Base-by-base conservation (phyloP, 768 basidiomycete genomes). In the Ephemerocybe angulata region DNA sequence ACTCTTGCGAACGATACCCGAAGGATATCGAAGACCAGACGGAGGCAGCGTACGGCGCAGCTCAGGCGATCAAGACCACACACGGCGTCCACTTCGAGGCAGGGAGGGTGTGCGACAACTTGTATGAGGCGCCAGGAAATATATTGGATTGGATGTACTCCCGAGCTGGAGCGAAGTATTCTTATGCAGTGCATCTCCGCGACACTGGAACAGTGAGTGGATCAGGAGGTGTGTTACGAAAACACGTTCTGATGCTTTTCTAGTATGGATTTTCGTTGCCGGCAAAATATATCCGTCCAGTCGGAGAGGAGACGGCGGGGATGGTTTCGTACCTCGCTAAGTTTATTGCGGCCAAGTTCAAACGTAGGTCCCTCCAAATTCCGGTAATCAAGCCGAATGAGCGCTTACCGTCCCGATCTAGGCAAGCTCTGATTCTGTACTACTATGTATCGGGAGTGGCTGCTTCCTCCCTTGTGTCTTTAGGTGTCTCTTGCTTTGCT, bases 191-290 rank as follows among this genome's bases (percentile, higher is more conserved):
- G 1, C 71, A 72, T 49, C 57, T 72, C 27, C 57, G 71, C 27
- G 71, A 72, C 50, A 72, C 71, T 1, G 71, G 69, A 25, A 72
- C 67, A n/a, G 73, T 74, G 53, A 41, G 72, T 62, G 19, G 11
- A 30, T 38, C 29, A 46, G 11, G 35, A 49, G 33, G 29, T 28
- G 19, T 17, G 22, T 44, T 33, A 55, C 22, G 22, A 31, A n/a
- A 58, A 50, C 44, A 43, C 30, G 30, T 54, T 25, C 42, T 24
- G 40, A 31, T 22, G 21, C 6, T 46, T 29, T 53, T 28, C n/a
- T n/a, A 88, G 87, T 90, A 88, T 61, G 90, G 90, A 3, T 93
- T 90, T 71, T 70, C 86, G 6, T 72, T 93, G 2, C 91, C 91
- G 0, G 70, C 83, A 0, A 71, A 72, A 47, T 84, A 82, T 80